Evolutionary conservation across 768 basidiomycete species (phyloP), one percentile per base, ranked within the genome.

Genomic region (Tephrocybe rancida): DNA sequence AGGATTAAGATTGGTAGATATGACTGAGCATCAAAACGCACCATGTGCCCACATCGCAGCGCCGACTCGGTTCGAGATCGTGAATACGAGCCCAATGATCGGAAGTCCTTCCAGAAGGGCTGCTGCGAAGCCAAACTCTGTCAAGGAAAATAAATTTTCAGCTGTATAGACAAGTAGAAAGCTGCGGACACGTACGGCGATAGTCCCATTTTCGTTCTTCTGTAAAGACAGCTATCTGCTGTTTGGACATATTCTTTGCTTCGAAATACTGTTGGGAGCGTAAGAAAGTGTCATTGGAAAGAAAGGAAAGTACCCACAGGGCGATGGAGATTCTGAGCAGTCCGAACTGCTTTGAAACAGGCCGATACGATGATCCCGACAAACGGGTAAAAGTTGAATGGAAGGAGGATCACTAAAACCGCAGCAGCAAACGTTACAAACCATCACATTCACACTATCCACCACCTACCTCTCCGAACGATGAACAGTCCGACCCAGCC

Each of bases 21-120:
- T 43, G 25, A 18, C 35, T 21, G 11, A 21, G 13, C 37, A 14
- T 39, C 24, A 11, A 29, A 11, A 68, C 71, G 19, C 42, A 90
- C 88, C 90, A 57, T 87, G 84, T 4, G 90, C 89, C 88, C 93
- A 97, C 95, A 97, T 96, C 1, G 93, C 93, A 2, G 92, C 95
- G 5, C 94, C 94, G 22, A 96, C 82, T 5, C 92, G 79, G 65
- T 96, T 95, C 0, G 92, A 94, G 16, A 96, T 76, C 1, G 86
- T 86, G 65, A 96, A 92, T 9, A 88, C 69, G 4, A 96, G 71
- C 0, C 95, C 95, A 3, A 93, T 63, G 53, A 97, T 79, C 0
- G 95, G 95, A 0, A 96, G 70, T 1, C 81, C 79, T 69, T 97
- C 95, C 2, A 95, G 73, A 5, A 96, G 71, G 0, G 92, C 85